Percentiles rank a stretch among this genome's conserved stretches.
phyloP scores from a whole-genome alignment of 768 basidiomycete genomes.

The Porphyrellus cyaneotinctus region DNA sequence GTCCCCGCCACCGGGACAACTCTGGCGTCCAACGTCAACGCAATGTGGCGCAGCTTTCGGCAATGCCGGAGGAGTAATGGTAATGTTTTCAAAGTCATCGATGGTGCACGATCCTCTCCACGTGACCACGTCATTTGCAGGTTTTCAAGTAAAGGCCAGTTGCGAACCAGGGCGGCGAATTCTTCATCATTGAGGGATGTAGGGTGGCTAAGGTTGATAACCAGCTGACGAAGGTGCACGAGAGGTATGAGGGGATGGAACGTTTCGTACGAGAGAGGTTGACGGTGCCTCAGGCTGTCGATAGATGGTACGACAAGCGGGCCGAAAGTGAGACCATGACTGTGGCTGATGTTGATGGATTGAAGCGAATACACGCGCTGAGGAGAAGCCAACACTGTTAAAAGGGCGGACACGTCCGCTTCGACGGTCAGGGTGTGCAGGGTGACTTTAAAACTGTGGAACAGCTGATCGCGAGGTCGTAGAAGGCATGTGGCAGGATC shows the following conservation, averaged over 20 bases:
- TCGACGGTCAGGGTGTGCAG: background rate
- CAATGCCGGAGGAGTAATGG: background rate
- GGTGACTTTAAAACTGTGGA: background rate
- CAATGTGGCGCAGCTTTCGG: background rate
- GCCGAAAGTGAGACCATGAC: background rate
- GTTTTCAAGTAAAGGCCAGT: background rate
- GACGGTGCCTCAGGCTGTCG: background rate
- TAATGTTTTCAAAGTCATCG: background rate
- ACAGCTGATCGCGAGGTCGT: background rate
- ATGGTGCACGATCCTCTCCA: background rate
- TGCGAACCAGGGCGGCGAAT: background rate
- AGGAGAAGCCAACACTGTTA: background rate
- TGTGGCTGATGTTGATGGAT: background rate
- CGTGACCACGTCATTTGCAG: background rate
- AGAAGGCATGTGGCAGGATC: background rate
- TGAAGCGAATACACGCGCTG: conserved; percentile 3
- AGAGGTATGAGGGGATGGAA: conserved; percentile 1
- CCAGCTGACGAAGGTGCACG: background rate
- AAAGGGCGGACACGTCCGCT: background rate
- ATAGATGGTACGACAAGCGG: background rate
- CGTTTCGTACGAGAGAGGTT: background rate
- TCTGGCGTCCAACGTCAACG: background rate
- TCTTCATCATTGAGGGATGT: background rate
- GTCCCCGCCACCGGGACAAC: background rate
- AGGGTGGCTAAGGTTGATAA: background rate